Conservation (phyloP, 148 eudicot genomes). For the Rhododendron molle region DNA sequence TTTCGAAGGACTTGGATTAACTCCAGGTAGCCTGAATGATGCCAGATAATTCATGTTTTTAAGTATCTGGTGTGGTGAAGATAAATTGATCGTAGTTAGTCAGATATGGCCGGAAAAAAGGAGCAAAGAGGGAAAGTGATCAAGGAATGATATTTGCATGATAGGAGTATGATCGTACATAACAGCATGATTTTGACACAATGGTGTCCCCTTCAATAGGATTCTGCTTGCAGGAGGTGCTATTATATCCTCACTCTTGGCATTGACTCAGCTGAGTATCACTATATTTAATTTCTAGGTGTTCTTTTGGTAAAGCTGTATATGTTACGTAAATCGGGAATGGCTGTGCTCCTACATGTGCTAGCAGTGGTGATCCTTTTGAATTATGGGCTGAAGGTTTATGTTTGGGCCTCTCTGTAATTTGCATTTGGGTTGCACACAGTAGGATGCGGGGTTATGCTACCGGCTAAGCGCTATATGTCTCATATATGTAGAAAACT, state of each 20-base stretch:
- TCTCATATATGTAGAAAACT: neutral
- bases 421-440: neutral
- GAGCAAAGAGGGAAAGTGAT: neutral
- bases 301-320: slow-evolving; percentile 13
- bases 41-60: slow-evolving; percentile 19
- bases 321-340: slow-evolving; percentile 17
- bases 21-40: slow-evolving; percentile 12
- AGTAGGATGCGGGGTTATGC: neutral
- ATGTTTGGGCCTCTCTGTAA: neutral
- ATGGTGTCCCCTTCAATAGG: slow-evolving; percentile 10
- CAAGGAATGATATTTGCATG: neutral
- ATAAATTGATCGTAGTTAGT: slow-evolving; percentile 18
- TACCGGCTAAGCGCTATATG: neutral
- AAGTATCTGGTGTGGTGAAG: slow-evolving; percentile 13
- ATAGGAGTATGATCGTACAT: neutral
- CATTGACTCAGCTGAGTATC: slow-evolving; percentile 17
- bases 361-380: neutral
- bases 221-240: slow-evolving; percentile 12
- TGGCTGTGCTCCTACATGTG: slow-evolving; percentile 12
- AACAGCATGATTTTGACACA: slow-evolving; percentile 13
- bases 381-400: neutral
- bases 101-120: slow-evolving; percentile 15
- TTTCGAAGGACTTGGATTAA: slow-evolving; percentile 10
- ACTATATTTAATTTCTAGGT: slow-evolving; percentile 17
- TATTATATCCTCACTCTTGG: slow-evolving; percentile 18